Evolutionary conservation across 441 rosid species (phyloP).

Genomic region (Hura crepitans): DNA sequence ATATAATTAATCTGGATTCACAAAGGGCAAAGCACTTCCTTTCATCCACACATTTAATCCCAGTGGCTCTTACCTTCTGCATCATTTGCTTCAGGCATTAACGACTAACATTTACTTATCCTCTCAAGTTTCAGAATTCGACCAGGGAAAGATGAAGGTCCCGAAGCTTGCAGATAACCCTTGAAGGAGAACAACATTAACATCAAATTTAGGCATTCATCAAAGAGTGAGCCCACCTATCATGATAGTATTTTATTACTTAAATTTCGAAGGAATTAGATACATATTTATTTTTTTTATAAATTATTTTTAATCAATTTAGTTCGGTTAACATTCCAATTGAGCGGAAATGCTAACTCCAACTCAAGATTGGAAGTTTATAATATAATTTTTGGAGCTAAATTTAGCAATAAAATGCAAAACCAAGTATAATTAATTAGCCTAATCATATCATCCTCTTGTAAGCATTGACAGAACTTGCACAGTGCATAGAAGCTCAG

Average conservation of each 20-base stretch:
- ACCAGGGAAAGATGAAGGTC: constrained; percentile 41
- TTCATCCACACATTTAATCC: constrained; percentile 36
- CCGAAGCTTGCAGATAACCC: constrained; percentile 35
- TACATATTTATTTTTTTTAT: no score
- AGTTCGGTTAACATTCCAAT: no score
- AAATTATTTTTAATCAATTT: no score
- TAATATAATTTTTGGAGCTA: not conserved
- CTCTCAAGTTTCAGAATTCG: constrained; percentile 37
- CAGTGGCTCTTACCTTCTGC: constrained; percentile 35
- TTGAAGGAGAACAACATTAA: constrained; percentile 38
- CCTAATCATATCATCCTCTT: not conserved
- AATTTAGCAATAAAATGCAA: not conserved
- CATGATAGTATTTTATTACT: no score
- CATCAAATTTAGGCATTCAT: not conserved
- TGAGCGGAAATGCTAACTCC: no score
- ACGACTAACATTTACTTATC: constrained; percentile 30
- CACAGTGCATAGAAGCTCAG: constrained; percentile 28
- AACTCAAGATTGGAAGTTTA: constrained; percentile 35
- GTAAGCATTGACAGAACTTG: constrained; percentile 40
- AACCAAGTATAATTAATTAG: not conserved
- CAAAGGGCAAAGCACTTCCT: constrained; percentile 17
- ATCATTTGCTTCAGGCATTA: constrained; percentile 25
- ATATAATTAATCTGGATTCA: no score
- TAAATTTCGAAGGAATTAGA: no score
- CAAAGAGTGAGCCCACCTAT: no score